Evolutionary conservation across 1,139 yeast species (phyloP).

Genomic region (Kurtzmaniella quercitrusa): DNA sequence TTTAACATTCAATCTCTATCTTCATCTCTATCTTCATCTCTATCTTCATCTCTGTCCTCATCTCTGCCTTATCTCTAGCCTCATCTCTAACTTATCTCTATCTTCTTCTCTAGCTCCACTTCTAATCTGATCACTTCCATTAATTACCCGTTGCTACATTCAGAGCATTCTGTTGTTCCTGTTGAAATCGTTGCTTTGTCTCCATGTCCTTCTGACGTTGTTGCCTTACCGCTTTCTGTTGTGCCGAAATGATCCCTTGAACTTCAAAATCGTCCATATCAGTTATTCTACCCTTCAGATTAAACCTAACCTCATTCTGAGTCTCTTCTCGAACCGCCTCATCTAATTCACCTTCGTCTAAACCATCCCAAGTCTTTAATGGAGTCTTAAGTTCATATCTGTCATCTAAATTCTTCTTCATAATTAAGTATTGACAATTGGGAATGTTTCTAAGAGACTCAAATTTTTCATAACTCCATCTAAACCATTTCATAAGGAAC

Average conservation of each 20-base stretch:
- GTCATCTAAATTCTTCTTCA: slow-evolving; percentile 54
- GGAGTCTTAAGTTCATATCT: slow-evolving; percentile 51
- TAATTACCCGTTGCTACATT: slow-evolving; percentile 14
- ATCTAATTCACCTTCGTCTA: slow-evolving; percentile 39
- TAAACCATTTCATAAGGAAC: slow-evolving; percentile 86
- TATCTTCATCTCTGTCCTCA: no score
- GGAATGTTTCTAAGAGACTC: slow-evolving; percentile 79
- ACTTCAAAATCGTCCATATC: slow-evolving; percentile 42
- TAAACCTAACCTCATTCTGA: slow-evolving; percentile 39
- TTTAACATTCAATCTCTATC: no score
- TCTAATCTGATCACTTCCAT: no score
- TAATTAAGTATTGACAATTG: slow-evolving; percentile 75
- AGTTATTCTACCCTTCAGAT: slow-evolving; percentile 29
- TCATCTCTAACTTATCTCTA: no score
- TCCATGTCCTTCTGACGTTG: slow-evolving; percentile 34
- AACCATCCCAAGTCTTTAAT: slow-evolving; percentile 58
- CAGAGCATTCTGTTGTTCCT: slow-evolving; percentile 8
- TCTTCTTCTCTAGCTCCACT: no score
- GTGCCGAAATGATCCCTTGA: slow-evolving; percentile 40
- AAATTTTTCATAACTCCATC: slow-evolving; percentile 88
- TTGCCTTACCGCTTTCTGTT: slow-evolving; percentile 36
- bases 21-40: no score
- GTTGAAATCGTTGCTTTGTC: slow-evolving; percentile 19
- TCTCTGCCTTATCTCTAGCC: no score
- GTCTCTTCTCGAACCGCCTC: slow-evolving; percentile 38